Conservation (phyloP, 805 yeast genomes). For the Ogataea polymorpha region DNA sequence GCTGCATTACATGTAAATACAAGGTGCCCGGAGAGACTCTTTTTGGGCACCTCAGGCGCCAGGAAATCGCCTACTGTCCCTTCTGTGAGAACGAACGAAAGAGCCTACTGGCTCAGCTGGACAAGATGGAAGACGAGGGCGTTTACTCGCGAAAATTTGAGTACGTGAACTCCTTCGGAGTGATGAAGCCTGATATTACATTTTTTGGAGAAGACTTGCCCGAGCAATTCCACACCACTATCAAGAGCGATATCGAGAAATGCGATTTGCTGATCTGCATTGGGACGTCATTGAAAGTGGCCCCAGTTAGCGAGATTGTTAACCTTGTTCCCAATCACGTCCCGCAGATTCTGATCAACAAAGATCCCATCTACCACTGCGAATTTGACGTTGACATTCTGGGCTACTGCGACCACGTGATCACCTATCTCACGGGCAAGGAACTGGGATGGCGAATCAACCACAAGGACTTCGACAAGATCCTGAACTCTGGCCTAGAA, state of each 20-base stretch:
- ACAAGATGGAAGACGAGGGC: conserved; percentile 32
- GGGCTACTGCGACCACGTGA: conserved; percentile 83
- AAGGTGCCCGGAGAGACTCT: conserved; percentile 64
- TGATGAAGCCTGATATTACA: conserved; percentile 89
- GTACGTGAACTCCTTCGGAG: conserved; percentile 59
- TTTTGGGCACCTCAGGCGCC: conserved; percentile 53
- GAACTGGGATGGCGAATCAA: conserved; percentile 56
- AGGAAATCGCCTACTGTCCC: conserved; percentile 71
- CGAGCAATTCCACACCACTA: conserved; percentile 55
- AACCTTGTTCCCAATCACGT: conserved; percentile 65
- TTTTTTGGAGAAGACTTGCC: conserved; percentile 89
- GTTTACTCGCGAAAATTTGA: conserved; percentile 27
- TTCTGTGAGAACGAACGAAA: conserved; percentile 49
- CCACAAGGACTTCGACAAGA: conserved; percentile 46
- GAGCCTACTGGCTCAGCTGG: conserved; percentile 25
- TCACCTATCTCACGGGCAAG: conserved; percentile 56
- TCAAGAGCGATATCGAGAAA: conserved; percentile 54
- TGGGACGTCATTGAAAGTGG: conserved; percentile 89
- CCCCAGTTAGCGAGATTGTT: conserved; percentile 89
- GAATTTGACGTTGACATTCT: conserved; percentile 75
- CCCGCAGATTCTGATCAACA: conserved; percentile 79
- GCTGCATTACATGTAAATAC: conserved; percentile 74
- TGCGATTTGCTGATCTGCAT: conserved; percentile 83
- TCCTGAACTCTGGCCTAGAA: conserved; percentile 32
- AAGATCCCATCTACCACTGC: conserved; percentile 69